phyloP scores from a whole-genome alignment of 345 rosid species.

The Linum tenue region DNA sequence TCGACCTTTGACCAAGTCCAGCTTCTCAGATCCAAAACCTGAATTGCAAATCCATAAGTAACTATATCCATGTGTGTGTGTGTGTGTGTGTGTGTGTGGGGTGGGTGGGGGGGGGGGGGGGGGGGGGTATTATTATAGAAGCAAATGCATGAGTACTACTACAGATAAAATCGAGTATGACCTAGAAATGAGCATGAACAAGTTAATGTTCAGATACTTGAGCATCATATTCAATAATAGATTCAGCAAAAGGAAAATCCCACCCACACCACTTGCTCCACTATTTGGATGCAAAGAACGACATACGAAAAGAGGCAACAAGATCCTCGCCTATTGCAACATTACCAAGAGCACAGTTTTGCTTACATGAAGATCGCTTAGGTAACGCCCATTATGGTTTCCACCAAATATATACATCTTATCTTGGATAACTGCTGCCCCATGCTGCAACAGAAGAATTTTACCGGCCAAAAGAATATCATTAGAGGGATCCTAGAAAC shows the following conservation, averaged over 20 bases:
- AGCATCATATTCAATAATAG: too few relatives aligned
- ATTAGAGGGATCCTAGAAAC: not conserved
- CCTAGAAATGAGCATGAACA: not conserved
- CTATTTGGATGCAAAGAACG: too few relatives aligned
- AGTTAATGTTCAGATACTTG: too few relatives aligned
- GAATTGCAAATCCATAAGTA: conserved; percentile 15
- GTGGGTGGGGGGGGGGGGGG: too few relatives aligned
- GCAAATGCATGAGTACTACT: not conserved
- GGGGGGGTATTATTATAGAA: not conserved
- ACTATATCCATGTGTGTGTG: not conserved
- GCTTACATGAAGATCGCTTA: conserved; percentile 90
- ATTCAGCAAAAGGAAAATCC: too few relatives aligned
- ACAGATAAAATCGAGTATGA: too few relatives aligned
- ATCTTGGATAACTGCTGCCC: conserved; percentile 78
- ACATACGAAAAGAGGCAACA: not conserved
- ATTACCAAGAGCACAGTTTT: conserved; percentile 6
- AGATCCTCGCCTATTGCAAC: not conserved
- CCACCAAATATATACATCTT: conserved; percentile 94
- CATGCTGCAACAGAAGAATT: conserved; percentile 53
- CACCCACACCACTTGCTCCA: too few relatives aligned
- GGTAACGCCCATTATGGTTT: conserved; percentile 97
- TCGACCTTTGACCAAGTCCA: conserved; percentile 96
- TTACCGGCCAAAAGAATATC: conserved; percentile 1
- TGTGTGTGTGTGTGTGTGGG: too few relatives aligned
- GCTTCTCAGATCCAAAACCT: conserved; percentile 91